These are phyloP conservation scores for Camelina laxa DNA, from an alignment of 345 rosid species.

Conservation along the genomic window DNA sequence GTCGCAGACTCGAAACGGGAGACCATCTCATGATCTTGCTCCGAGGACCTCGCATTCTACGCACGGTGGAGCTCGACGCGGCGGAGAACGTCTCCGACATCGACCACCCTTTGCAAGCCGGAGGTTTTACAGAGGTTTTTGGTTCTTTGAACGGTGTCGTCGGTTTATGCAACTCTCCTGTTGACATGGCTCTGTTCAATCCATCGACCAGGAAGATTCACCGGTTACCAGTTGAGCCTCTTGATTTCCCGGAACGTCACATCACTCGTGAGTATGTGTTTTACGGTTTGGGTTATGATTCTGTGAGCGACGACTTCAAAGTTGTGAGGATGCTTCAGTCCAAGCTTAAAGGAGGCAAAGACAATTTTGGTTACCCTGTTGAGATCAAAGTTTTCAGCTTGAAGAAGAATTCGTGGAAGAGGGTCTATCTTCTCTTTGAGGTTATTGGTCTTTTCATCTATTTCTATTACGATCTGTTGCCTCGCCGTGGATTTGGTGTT, in stretches of 20 bases:
- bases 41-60: constrained; percentile 39
- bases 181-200: constrained; percentile 53
- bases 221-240: constrained; percentile 42
- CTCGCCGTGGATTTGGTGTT: constrained; percentile 42
- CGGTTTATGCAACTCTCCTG: constrained; percentile 48
- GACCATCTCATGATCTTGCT: constrained; percentile 46
- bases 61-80: constrained; percentile 39
- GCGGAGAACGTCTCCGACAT: constrained; percentile 40
- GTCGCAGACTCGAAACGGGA: constrained; percentile 36
- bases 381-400: constrained; percentile 50
- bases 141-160: constrained; percentile 58
- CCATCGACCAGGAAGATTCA: constrained; percentile 40
- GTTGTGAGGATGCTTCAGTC: constrained; percentile 51
- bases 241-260: constrained; percentile 9
- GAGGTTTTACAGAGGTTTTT: constrained; percentile 46
- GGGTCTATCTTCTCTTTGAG: constrained; percentile 31
- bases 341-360: neutral
- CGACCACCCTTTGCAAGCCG: constrained; percentile 47
- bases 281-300: constrained; percentile 57
- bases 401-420: constrained; percentile 45
- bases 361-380: neutral
- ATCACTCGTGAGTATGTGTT: constrained; percentile 34
- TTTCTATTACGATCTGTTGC: constrained; percentile 28
- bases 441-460: neutral
- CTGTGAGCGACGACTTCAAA: constrained; percentile 50